A percentile compares a stretch with the other conserved stretches of the same genome.
These are phyloP conservation scores for Lotmaria passim DNA, from an alignment of 208 protist genomes.

Conservation along the genomic window DNA sequence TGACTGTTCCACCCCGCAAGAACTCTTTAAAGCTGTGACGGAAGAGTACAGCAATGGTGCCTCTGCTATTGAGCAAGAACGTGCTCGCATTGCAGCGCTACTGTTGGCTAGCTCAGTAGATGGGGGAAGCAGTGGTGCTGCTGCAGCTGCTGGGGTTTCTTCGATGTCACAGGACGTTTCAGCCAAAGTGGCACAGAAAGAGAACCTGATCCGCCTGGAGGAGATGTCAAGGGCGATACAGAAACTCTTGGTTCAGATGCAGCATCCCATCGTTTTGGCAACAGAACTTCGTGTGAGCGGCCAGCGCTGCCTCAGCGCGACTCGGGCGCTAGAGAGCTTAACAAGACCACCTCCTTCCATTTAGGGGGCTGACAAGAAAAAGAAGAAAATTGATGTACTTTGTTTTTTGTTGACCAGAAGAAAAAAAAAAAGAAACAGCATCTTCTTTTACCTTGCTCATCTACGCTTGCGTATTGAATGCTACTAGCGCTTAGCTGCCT, in stretches of 20 bases:
- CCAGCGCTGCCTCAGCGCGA: neutral
- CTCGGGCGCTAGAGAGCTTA: neutral
- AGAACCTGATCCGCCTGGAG: neutral
- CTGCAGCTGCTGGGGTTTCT: no score
- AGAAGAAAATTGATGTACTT: no score
- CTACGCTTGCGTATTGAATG: no score
- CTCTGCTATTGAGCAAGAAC: neutral
- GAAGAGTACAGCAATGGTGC: neutral
- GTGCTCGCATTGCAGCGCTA: neutral
- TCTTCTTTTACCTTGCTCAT: no score
- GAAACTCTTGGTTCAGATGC: neutral
- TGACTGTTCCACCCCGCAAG: neutral
- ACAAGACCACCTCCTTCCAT: slow-evolving; percentile 4
- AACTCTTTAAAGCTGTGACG: neutral
- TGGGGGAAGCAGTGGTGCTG: neutral
- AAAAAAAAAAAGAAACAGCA: no score
- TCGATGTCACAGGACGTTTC: neutral
- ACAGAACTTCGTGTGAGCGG: neutral
- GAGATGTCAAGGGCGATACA: neutral
- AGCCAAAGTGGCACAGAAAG: neutral
- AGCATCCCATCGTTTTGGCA: neutral
- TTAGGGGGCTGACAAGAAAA: neutral
- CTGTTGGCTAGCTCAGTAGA: neutral
- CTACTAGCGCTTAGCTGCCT: no score
- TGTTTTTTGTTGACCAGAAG: slow-evolving; percentile 4